Evolutionary conservation across 164 flowering plant species (phyloP).

Genomic region (Stephania yunnanensis): DNA sequence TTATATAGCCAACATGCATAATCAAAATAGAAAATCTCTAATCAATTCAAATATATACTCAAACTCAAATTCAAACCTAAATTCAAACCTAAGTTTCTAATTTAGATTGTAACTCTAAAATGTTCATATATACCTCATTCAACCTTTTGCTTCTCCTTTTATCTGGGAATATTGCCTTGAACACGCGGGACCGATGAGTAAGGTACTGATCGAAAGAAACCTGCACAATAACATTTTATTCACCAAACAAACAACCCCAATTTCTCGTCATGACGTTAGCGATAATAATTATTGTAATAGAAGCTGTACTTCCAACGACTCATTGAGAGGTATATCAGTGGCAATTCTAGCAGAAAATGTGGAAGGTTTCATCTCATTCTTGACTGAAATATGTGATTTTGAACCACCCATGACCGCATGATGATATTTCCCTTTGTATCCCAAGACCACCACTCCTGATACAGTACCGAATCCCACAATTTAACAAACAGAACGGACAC

Average conservation of each 20-base stretch:
- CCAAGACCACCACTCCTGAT: neutral
- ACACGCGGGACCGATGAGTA: conserved; percentile 61
- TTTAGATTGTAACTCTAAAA: too few species aligned
- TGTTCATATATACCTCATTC: conserved; percentile 38
- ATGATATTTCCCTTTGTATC: neutral
- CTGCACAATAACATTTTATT: conserved; percentile 27
- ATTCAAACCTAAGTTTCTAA: too few species aligned
- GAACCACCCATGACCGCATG: neutral
- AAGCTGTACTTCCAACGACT: conserved; percentile 47
- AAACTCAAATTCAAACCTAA: too few species aligned
- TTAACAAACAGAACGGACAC: neutral
- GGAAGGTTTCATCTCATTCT: conserved; percentile 10
- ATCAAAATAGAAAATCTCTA: too few species aligned
- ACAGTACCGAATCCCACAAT: neutral
- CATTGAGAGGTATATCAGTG: conserved; percentile 66
- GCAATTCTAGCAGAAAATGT: conserved; percentile 37
- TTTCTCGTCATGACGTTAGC: neutral
- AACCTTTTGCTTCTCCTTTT: conserved; percentile 54
- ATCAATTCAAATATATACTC: too few species aligned
- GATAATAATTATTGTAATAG: neutral
- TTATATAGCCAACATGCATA: too few species aligned
- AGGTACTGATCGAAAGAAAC: conserved; percentile 75
- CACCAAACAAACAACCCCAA: neutral
- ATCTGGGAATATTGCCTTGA: conserved; percentile 79
- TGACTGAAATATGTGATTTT: conserved; percentile 1